Percentiles rank a stretch among this genome's conserved stretches.
phyloP scores from a whole-genome alignment of 1,139 yeast species.

The Pichia sp. region DNA sequence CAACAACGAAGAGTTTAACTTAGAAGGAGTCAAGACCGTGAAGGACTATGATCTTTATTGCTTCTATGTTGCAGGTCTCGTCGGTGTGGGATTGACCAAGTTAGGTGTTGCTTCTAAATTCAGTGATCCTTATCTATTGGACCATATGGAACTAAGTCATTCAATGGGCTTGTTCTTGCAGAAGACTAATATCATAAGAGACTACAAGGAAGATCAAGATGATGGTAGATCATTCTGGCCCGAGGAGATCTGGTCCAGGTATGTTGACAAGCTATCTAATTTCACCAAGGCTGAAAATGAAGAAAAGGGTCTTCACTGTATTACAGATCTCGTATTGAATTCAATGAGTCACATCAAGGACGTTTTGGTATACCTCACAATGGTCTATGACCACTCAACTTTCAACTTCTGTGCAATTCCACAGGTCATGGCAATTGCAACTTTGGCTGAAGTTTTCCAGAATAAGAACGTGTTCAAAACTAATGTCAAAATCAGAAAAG shows the following conservation, averaged over 20 bases:
- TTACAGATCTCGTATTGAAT: slow-evolving; percentile 76
- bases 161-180: slow-evolving; percentile 96
- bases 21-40: slow-evolving; percentile 71
- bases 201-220: slow-evolving; percentile 83
- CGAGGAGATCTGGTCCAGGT: slow-evolving; percentile 82
- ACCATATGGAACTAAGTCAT: slow-evolving; percentile 57
- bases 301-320: slow-evolving; percentile 63
- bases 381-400: slow-evolving; percentile 74
- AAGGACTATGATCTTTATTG: slow-evolving; percentile 88
- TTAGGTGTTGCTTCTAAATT: slow-evolving; percentile 68
- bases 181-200: slow-evolving; percentile 93
- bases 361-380: slow-evolving; percentile 69
- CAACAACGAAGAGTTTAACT: slow-evolving; percentile 69
- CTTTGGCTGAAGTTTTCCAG: slow-evolving; percentile 79
- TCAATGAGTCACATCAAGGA: slow-evolving; percentile 77
- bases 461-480: slow-evolving; percentile 67
- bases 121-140: slow-evolving; percentile 47
- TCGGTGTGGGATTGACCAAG: slow-evolving; percentile 91
- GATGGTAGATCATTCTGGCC: slow-evolving; percentile 99
- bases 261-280: slow-evolving; percentile 59
- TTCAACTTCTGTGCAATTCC: slow-evolving; percentile 96
- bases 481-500: slow-evolving; percentile 86
- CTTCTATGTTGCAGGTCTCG: slow-evolving; percentile 96
- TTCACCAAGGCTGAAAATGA: slow-evolving; percentile 48
- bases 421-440: slow-evolving; percentile 97